Base-by-base conservation (phyloP, 1,139 yeast species). In the Candida glucosophila region DNA sequence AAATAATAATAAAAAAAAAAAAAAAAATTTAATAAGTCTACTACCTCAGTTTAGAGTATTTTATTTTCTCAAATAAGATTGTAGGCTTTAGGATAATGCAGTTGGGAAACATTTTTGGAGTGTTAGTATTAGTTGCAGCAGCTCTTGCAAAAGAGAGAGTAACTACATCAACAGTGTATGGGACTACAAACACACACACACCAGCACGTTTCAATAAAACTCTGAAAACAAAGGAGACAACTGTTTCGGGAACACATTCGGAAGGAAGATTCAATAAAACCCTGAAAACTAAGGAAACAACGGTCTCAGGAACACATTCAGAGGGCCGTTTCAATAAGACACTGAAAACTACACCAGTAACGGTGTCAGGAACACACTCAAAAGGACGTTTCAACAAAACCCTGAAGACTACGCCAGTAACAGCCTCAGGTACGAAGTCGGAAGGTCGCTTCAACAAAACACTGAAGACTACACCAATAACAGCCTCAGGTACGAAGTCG, bases 261-360 rank as follows among this genome's bases (percentile, higher is more conserved):
- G 41, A 44, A 30, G 66, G 64, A 26, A 52, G 56, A 41, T 61
- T 61, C 37, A 52, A 64, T 53, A 51, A 66, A 48, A 63, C 71
- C 33, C 39, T 41, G 35, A 39, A 40, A 12, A 35, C 50, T 10
- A 26, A 48, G 10, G 29, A 43, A 8, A 28, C 58, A 4, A 28
- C 51, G 5, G 28, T 44, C 6, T 41, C 62, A 23, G 67, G 63
- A 26, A 63, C 70, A 30, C 68, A 62, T 50, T 58, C 48, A 35
- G 45, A 47, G 30, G 74, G 75, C 32, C 62, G 58, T 48, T 69
- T 65, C 43, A 55, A 66, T 56, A 61, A 67, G 45, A 65, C 73
- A 36, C 44, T 43, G 36, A 33, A 40, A 6, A 40, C 59, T 6
- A 33, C 49, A 9, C 35, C 51, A 6, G 29, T 56, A 2, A 32